Base-by-base conservation (phyloP, 345 rosid genomes). In the Pistacia atlantica region DNA sequence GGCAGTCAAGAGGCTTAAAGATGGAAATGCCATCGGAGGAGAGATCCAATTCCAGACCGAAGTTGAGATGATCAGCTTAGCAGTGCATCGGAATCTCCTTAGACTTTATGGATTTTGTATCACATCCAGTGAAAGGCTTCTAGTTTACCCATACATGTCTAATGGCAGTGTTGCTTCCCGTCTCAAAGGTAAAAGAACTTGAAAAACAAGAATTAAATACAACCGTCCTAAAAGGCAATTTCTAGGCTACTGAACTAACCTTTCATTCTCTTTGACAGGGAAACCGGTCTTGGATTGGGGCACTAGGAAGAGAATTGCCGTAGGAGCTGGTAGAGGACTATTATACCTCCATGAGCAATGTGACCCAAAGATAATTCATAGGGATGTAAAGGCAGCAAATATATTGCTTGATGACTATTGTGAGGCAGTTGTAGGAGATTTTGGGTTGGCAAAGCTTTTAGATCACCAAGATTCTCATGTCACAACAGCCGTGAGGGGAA, bases 321-420 rank as follows among this genome's bases (percentile, higher is more conserved):
- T 96, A 22, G 99, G 99, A 85, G 96, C 99, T 37, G 98, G 87
- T 28, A 80, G 99, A 74, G 99, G 99, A 73, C 89, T 96, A 45
- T 77, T 94, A 33, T 96, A 96, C 80, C 92, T 96, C 69, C 99
- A 96, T 12, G 99, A 96, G 80, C 99, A 95, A 68, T 96, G 99
- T 64, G 97, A 93, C 84, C 99, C 99, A 6, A 96, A 96, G 84
- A 96, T 96, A 56, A 96, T 96, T 63, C 99, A 96, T 67, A 87
- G 99, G 72, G 99, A 96, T 78, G 99, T 96, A n/a, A 96, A 96
- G 85, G 99, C 99, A 42, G 99, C 99, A 57, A 96, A 96, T 71
- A 90, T 96, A 72, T 83, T 96, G 80, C 92, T 96, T 11, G 99
- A 96, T 77, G 99, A 93, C 60, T 81, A 89, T 10, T 95, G 88